These are phyloP conservation scores for Santalum album DNA, from an alignment of 164 flowering plant species.

Conservation along the genomic window DNA sequence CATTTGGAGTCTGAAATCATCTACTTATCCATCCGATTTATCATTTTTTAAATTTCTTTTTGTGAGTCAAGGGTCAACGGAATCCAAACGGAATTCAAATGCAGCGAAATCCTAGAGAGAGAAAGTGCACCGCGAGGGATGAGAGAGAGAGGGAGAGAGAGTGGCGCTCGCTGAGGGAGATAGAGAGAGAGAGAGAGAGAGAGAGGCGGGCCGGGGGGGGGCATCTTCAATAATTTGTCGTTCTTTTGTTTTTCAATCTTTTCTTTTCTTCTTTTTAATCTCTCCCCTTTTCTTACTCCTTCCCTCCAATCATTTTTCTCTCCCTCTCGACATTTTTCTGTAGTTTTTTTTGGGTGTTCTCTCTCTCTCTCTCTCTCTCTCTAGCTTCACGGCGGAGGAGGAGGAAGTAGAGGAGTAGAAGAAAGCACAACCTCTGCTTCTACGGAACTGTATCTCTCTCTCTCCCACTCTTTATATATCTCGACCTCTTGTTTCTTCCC, in stretches of 20 bases:
- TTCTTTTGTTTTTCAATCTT: neutral
- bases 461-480: no score
- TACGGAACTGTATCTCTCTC: slow-evolving; percentile 28
- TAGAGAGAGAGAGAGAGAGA: neutral
- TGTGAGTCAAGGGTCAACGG: neutral
- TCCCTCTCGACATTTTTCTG: neutral
- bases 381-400: slow-evolving; percentile 30
- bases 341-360: no score
- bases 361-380: slow-evolving; percentile 7
- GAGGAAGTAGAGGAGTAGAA: slow-evolving; percentile 42
- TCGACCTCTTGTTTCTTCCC: no score
- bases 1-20: no score
- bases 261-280: neutral
- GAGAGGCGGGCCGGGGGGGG: neutral
- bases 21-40: no score
- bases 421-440: slow-evolving; percentile 34
- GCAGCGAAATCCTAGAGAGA: neutral
- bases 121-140: no score
- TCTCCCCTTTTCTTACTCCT: neutral
- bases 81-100: neutral
- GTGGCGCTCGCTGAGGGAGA: neutral
- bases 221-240: neutral
- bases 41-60: no score
- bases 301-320: neutral
- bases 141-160: neutral